Base-by-base conservation (phyloP, 805 yeast species). In the Zygoascus tannicola region DNA sequence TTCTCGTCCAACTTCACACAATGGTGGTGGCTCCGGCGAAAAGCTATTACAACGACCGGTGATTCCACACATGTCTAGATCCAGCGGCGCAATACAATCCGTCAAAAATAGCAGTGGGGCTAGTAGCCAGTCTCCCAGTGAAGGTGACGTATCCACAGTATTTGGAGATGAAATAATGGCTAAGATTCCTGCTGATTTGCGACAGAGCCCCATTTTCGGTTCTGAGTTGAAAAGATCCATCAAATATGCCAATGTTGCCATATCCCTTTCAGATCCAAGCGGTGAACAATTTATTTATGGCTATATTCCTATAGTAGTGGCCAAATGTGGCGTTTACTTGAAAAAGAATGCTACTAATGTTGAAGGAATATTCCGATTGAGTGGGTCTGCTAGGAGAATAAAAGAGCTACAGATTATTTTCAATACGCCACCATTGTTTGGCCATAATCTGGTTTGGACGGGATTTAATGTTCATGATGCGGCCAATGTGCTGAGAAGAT, bases 401-500 rank as follows among this genome's bases (percentile, higher is more conserved):
- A 84, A 85, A 54, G 88, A 85, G 52, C 69, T 92, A 32, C 97
- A 92, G 60, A 72, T 75, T 32, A 70, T 80, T 12, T 92, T 92
- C 67, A 85, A 88, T 44, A 66, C 83, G 1, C 86, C 96, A 2
- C 97, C 98, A 0, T 78, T 77, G 47, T 92, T 82, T 59, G 99
- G 98, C 15, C 76, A 86, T 41, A 82, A 81, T 52, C 72, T 88
- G 37, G 76, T 75, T 52, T 92, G 97, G 98, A 87, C 85, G 40
- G 90, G 94, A 0, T 92, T 78, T 64, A 85, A 87, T 0, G 97
- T 90, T 10, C 98, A 92, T 65, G 99, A 92, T 63, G 97, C 96
- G 1, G 95, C 97, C 1, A 84, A 92, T 16, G 70, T 92, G 19
- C 73, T 92, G 46, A 74, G 97, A 59, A 70, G 98, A 45, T 92